Evolutionary conservation across 192 early-diverging fungal genomes (phyloP).

Genomic region (Diversispora eburnea): DNA sequence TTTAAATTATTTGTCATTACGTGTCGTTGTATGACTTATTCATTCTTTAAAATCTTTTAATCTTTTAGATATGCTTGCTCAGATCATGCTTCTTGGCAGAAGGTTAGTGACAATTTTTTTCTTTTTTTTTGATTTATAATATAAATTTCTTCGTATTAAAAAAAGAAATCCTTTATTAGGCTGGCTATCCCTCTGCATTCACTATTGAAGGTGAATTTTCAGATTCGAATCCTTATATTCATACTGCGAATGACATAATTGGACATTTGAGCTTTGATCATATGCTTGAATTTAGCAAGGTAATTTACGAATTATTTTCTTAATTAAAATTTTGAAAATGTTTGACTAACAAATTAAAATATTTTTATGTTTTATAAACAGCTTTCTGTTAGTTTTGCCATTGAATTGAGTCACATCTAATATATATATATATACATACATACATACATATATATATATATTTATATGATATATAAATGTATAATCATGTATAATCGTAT

Average conservation of each 20-base stretch:
- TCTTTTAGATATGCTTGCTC: conserved; percentile 47
- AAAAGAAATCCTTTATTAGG: conserved; percentile 25
- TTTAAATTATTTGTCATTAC: neutral
- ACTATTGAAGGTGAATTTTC: conserved; percentile 70
- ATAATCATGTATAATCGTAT: no score
- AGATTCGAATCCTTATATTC: conserved; percentile 78
- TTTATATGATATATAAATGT: no score
- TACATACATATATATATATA: no score
- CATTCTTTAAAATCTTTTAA: no score
- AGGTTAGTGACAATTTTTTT: conserved; percentile 27
- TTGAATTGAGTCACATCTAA: conserved; percentile 64
- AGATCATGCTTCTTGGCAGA: conserved; percentile 91
- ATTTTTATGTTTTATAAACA: neutral
- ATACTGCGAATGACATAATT: conserved; percentile 75
- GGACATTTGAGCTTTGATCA: conserved; percentile 80
- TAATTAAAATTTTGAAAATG: neutral
- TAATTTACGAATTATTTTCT: conserved; percentile 26
- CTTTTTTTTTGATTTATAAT: neutral
- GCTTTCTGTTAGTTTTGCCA: conserved; percentile 73
- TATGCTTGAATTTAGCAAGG: conserved; percentile 84
- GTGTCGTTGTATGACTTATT: neutral
- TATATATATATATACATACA: neutral
- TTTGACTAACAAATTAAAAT: neutral
- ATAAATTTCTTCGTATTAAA: neutral
- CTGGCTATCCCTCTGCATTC: conserved; percentile 85